Evolutionary conservation across 2,329 filamentous ascomycete genomes (phyloP).

Genomic region (Trichoderma brevicompactum): DNA sequence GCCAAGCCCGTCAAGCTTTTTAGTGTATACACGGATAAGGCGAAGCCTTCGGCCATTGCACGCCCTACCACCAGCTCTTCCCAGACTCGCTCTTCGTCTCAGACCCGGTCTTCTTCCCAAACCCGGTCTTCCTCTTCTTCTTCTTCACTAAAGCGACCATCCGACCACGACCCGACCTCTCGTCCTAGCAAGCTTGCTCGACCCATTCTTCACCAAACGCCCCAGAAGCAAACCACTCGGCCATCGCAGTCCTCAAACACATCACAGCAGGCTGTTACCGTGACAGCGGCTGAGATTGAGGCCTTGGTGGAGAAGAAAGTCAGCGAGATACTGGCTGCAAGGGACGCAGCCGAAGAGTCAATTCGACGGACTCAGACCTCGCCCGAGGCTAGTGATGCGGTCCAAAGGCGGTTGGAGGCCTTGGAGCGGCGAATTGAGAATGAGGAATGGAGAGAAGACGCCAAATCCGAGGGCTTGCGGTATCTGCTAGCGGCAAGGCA

Average conservation of each 20-base stretch:
- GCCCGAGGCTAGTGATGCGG: constrained; percentile 70
- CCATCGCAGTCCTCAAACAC: constrained; percentile 28
- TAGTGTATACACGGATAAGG: constrained; percentile 80
- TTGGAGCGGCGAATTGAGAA: constrained; percentile 82
- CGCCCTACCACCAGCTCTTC: constrained; percentile 44
- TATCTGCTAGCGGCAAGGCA: constrained; percentile 90
- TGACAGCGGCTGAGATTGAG: constrained; percentile 79
- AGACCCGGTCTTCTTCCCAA: constrained; percentile 42
- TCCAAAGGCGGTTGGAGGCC: constrained; percentile 80
- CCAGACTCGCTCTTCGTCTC: constrained; percentile 41
- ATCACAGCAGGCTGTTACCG: constrained; percentile 47
- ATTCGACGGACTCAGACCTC: constrained; percentile 37
- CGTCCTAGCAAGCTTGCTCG: constrained; percentile 57
- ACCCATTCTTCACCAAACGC: constrained; percentile 34
- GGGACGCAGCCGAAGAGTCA: constrained; percentile 55
- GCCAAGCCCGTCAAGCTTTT: constrained; percentile 82
- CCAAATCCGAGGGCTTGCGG: constrained; percentile 78
- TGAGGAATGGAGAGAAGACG: constrained; percentile 66
- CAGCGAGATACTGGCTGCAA: constrained; percentile 82
- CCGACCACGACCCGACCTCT: constrained; percentile 45
- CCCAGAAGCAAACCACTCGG: constrained; percentile 26
- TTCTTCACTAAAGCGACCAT: constrained; percentile 49
- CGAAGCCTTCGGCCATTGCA: constrained; percentile 49
- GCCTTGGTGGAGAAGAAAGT: constrained; percentile 92
- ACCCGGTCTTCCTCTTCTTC: constrained; percentile 37